Evolutionary conservation across 2,329 filamentous ascomycete species (phyloP).

Genomic region (Basipetospora chlamydospora): DNA sequence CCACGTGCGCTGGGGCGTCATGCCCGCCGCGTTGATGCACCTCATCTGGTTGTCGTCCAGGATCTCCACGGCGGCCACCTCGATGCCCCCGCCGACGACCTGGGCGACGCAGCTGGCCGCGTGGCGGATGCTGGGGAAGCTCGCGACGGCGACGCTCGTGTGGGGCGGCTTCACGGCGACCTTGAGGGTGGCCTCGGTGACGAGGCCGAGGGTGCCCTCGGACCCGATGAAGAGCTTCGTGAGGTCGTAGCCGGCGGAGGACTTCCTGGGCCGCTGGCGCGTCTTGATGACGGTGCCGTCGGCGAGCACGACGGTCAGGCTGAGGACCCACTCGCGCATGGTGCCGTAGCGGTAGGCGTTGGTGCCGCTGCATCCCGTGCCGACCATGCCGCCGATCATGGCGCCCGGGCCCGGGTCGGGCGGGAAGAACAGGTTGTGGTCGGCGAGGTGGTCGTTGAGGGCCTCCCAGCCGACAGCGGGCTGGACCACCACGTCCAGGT

Average conservation of each 20-base stretch:
- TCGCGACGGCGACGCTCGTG: slow-evolving; percentile 64
- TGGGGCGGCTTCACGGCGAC: slow-evolving; percentile 67
- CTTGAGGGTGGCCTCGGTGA: slow-evolving; percentile 83
- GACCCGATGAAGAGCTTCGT: slow-evolving; percentile 81
- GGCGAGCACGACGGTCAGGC: slow-evolving; percentile 73
- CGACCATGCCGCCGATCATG: slow-evolving; percentile 83
- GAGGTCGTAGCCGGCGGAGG: slow-evolving; percentile 81
- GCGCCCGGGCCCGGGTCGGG: slow-evolving; percentile 83
- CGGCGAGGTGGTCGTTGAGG: slow-evolving; percentile 62
- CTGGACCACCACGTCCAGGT: slow-evolving; percentile 63
- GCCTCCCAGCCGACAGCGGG: slow-evolving; percentile 77
- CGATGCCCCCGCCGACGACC: slow-evolving; percentile 68
- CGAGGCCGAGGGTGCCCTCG: slow-evolving; percentile 80
- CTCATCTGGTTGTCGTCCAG: slow-evolving; percentile 83
- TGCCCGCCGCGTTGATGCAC: slow-evolving; percentile 50
- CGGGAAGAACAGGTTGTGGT: slow-evolving; percentile 75
- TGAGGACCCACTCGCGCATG: slow-evolving; percentile 88
- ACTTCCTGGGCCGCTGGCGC: slow-evolving; percentile 74
- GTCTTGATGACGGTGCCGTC: slow-evolving; percentile 88
- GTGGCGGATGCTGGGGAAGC: slow-evolving; percentile 42
- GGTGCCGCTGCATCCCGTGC: slow-evolving; percentile 60
- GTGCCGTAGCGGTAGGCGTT: slow-evolving; percentile 89
- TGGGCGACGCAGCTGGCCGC: slow-evolving; percentile 68
- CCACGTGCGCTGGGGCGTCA: slow-evolving; percentile 54
- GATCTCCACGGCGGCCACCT: slow-evolving; percentile 83